A percentile compares a stretch with the other conserved stretches of the same genome.
Evolutionary conservation across 495 filamentous ascomycete genomes (phyloP).

Genomic region (Bombardia bombarda): DNA sequence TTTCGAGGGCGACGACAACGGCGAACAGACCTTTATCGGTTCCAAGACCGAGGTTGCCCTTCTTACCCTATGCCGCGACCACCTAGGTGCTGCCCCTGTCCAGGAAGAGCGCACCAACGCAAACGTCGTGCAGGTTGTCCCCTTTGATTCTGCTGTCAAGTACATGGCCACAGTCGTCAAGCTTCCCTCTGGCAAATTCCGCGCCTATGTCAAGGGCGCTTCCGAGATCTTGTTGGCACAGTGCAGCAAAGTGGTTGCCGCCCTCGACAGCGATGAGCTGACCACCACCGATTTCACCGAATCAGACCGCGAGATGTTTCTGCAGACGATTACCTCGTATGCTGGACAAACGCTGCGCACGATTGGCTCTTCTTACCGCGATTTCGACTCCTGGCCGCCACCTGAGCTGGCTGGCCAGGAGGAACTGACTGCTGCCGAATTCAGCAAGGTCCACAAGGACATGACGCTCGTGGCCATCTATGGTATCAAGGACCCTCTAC

Average conservation of each 20-base stretch:
- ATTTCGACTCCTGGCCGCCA: conserved; percentile 88
- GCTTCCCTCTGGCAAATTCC: conserved; percentile 52
- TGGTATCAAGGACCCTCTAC: conserved; percentile 85
- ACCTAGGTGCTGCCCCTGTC: conserved; percentile 63
- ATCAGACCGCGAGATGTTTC: conserved; percentile 50
- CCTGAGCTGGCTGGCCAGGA: conserved; percentile 62
- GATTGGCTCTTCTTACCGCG: conserved; percentile 79
- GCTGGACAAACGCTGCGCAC: conserved; percentile 78
- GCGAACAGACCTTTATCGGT: conserved; percentile 66
- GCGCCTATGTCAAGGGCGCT: conserved; percentile 78
- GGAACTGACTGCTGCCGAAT: conserved; percentile 55
- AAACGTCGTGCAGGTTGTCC: conserved; percentile 63
- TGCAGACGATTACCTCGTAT: conserved; percentile 63
- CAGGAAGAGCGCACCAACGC: conserved; percentile 64
- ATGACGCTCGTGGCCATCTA: conserved; percentile 78
- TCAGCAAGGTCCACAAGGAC: conserved; percentile 62
- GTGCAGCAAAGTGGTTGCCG: conserved; percentile 58
- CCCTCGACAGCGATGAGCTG: conserved; percentile 53
- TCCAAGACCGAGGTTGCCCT: conserved; percentile 89
- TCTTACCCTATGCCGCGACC: conserved; percentile 62
- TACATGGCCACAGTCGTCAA: conserved; percentile 77
- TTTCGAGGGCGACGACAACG: conserved; percentile 77
- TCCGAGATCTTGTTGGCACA: conserved; percentile 74
- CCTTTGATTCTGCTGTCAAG: conserved; percentile 80
- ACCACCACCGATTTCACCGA: conserved; percentile 45